These are phyloP conservation scores for Oryza glaberrima DNA, from an alignment of 176 grass and related monocot genomes.

Conservation along the genomic window DNA sequence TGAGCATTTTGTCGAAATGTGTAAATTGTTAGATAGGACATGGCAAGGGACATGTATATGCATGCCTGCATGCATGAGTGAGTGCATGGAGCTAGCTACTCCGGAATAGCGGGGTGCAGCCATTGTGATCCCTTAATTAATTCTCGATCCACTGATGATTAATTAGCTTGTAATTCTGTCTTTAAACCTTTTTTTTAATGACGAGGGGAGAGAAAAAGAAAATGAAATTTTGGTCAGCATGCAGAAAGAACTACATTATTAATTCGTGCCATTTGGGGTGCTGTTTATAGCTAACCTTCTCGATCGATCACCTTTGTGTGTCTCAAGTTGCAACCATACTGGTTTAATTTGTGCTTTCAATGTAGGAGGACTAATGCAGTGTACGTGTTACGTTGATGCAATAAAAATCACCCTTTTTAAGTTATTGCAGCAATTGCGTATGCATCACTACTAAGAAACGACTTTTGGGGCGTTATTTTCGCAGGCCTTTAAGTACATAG, in stretches of 20 bases:
- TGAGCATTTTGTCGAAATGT: not conserved
- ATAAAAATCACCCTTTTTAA: too few relatives aligned
- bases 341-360: too few relatives aligned
- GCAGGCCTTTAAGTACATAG: too few relatives aligned
- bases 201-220: not conserved
- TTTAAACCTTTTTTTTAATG: not conserved
- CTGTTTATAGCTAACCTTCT: not conserved
- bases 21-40: constrained; percentile 22
- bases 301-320: too few relatives aligned
- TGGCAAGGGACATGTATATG: not conserved
- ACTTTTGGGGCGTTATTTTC: too few relatives aligned
- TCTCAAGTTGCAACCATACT: too few relatives aligned
- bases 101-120: not conserved
- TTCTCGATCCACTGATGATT: not conserved
- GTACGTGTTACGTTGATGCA: too few relatives aligned
- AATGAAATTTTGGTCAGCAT: not conserved
- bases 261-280: not conserved
- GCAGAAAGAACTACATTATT: not conserved
- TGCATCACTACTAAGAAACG: too few relatives aligned
- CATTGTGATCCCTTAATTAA: not conserved
- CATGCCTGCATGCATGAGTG: not conserved
- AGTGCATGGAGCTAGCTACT: not conserved
- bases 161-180: not conserved
- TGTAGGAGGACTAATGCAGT: too few relatives aligned
- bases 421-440: too few relatives aligned